Conservation (phyloP, 2,329 filamentous ascomycete species). For the Arthrobotrys pseudoclavata region DNA sequence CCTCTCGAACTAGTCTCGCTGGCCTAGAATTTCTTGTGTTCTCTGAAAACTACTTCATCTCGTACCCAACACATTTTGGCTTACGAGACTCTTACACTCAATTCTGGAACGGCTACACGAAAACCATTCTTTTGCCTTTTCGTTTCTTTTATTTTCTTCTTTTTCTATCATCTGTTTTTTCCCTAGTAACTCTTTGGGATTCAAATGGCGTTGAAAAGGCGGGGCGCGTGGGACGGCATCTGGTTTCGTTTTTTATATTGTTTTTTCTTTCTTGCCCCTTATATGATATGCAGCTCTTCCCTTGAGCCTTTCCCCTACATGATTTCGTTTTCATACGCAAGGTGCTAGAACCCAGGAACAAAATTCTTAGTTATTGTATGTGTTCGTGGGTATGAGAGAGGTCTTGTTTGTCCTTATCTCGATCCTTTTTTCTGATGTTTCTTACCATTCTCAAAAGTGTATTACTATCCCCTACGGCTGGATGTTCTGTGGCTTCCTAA, state of each 20-base stretch:
- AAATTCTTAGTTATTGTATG: conserved; percentile 36
- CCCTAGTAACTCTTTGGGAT: conserved; percentile 16
- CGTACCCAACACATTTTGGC: neutral
- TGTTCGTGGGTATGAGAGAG: conserved; percentile 50
- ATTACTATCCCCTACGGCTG: conserved; percentile 38
- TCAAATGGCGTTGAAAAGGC: conserved; percentile 54
- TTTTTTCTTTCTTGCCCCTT: neutral
- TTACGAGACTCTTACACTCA: conserved; percentile 29
- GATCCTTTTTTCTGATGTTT: conserved; percentile 18
- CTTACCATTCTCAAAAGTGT: conserved; percentile 50
- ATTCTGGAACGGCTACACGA: conserved; percentile 39
- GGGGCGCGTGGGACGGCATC: conserved; percentile 47
- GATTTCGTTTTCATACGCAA: conserved; percentile 5
- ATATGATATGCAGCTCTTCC: conserved; percentile 11
- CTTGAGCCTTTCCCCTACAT: conserved; percentile 12
- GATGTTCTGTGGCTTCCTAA: neutral
- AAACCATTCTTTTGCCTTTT: conserved; percentile 35
- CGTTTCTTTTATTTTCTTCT: conserved; percentile 1
- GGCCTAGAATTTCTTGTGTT: neutral
- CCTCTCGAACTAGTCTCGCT: neutral
- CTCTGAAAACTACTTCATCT: conserved; percentile 29
- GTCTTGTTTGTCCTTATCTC: conserved; percentile 6
- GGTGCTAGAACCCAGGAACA: conserved; percentile 18
- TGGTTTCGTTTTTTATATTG: conserved; percentile 44
- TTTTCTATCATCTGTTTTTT: conserved; percentile 29